Evolutionary conservation across 2,329 filamentous ascomycete species (phyloP).

Genomic region (Pseudogymnoascus sp.): DNA sequence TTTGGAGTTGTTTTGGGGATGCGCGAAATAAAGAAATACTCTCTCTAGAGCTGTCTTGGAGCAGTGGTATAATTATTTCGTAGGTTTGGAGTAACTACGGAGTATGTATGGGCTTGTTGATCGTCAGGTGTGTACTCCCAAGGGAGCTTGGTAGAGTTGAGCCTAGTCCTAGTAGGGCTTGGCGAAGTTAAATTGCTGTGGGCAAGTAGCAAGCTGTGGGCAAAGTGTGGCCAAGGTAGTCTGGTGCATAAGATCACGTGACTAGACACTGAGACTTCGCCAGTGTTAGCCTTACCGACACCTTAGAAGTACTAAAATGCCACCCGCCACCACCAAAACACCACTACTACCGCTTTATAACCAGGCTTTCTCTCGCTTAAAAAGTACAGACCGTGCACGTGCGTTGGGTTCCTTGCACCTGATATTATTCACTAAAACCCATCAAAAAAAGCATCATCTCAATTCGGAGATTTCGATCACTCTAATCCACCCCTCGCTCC

Average conservation of each 20-base stretch:
- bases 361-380: constrained; percentile 3
- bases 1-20: background rate
- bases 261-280: background rate
- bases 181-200: constrained; percentile 6
- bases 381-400: constrained; percentile 10
- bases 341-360: no score
- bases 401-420: constrained; percentile 12
- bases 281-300: background rate
- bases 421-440: constrained; percentile 12
- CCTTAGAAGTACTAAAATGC: background rate
- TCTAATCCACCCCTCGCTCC: constrained; percentile 8
- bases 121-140: background rate
- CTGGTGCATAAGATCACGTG: background rate
- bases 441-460: constrained; percentile 12
- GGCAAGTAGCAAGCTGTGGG: background rate
- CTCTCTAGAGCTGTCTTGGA: background rate
- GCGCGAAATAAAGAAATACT: background rate
- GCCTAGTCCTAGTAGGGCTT: constrained; percentile 7
- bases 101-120: constrained; percentile 2
- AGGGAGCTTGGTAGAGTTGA: constrained; percentile 10
- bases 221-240: background rate
- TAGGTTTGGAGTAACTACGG: background rate
- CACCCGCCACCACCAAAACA: no score
- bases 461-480: constrained; percentile 10
- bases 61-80: background rate